Base-by-base conservation (phyloP, 2,329 filamentous ascomycete species). In the Penicillium glabrum region DNA sequence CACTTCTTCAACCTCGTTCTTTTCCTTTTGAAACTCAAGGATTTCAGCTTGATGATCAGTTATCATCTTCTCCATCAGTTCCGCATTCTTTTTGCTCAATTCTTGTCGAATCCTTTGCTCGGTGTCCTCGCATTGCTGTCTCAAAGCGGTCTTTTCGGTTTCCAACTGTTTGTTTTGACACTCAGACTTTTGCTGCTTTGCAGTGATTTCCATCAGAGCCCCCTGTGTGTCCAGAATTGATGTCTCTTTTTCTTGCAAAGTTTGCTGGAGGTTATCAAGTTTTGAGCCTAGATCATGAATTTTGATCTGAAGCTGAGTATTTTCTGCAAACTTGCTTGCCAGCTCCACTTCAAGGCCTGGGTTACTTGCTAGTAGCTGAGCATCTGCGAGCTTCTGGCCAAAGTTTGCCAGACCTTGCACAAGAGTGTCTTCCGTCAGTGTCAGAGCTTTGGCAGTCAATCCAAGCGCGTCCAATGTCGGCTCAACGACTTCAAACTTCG, bases 71-170 rank as follows among this genome's bases (percentile, higher is more conserved):
- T 72, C 68, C 43, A 65, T 68, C 7, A 64, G 56, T n/a, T 61
- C 52, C 16, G 64, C 48, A 51, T 67, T 67, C 43, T 72, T 74
- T 61, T 71, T 64, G 21, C 62, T 65, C 54, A 72, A 29, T 57
- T 74, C 70, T 35, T 71, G 65, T 21, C 68, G 66, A 13, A 73
- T 53, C n/a, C 55, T 68, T 16, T 56, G 54, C 45, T 74, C 70
- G 9, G 61, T 60, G 0, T 56, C 37, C 14, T 57, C 50, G 2
- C 64, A 44, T 23, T 69, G 62, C n/a, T 67, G 58, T 31, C 60
- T 55, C 46, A 72, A 46, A 2, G 54, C 52, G 2, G 35, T 31
- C 9, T 62, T 66, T 49, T 75, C 66, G 3, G 39, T 56, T 46
- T 68, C 65, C 4, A 71, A 51, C 6, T 50, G 51, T 1, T 56